phyloP scores from a whole-genome alignment of 345 rosid species.

The Corchorus capsularis region DNA sequence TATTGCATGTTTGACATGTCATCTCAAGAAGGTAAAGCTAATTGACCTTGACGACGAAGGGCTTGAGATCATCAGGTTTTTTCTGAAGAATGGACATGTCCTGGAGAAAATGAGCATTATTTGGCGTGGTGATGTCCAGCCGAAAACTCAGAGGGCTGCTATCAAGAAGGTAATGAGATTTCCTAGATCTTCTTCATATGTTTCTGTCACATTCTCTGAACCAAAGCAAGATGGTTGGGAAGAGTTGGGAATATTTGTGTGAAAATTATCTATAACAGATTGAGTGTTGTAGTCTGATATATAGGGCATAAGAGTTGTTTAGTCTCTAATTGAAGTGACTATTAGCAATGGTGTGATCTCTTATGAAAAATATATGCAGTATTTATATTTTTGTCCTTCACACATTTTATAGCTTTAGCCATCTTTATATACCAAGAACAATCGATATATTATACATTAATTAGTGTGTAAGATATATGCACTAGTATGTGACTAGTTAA shows the following conservation, averaged over 20 bases:
- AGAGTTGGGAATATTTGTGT: background rate
- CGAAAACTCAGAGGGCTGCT: background rate
- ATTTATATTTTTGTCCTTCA: background rate
- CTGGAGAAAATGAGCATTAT: background rate
- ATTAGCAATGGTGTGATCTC: background rate
- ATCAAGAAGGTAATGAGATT: background rate
- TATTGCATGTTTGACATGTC: background rate
- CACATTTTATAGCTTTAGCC: background rate
- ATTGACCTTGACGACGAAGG: background rate
- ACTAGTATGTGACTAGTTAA: background rate
- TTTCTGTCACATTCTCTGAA: background rate
- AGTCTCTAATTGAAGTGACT: background rate
- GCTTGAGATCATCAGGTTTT: background rate
- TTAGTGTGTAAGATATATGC: background rate
- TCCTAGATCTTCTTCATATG: background rate
- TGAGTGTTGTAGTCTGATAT: background rate
- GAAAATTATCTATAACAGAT: background rate
- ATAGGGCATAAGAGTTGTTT: background rate
- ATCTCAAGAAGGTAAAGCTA: conserved; percentile 3
- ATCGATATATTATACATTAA: background rate
- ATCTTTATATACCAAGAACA: background rate
- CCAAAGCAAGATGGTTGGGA: background rate
- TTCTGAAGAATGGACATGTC: background rate
- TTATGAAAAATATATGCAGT: background rate
- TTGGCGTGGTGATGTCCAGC: background rate